Conservation (phyloP, 2,329 filamentous ascomycete species). For the Arachnopeziza araneosa region DNA sequence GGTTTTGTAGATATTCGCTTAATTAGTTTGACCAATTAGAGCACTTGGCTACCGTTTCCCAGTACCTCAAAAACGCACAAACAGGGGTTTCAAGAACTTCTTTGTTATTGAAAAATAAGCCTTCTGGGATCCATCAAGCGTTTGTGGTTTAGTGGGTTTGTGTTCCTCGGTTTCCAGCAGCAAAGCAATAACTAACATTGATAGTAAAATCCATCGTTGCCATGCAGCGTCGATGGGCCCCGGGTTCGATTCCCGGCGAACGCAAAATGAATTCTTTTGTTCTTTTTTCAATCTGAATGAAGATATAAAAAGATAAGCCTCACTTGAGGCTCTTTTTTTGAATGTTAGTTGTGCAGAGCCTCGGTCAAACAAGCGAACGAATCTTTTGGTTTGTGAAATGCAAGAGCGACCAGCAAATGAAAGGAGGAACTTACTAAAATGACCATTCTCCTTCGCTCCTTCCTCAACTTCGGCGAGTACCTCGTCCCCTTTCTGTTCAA, state of each 20-base stretch:
- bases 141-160: slow-evolving; percentile 23
- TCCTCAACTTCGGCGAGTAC: slow-evolving; percentile 66
- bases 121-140: slow-evolving; percentile 5
- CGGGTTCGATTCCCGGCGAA: slow-evolving; percentile 29
- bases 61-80: background rate
- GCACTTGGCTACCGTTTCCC: no score
- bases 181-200: background rate
- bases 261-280: slow-evolving; percentile 19
- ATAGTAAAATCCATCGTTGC: slow-evolving; percentile 26
- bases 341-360: background rate
- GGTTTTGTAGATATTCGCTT: no score
- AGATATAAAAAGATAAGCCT: background rate
- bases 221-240: slow-evolving; percentile 26
- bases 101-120: background rate
- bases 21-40: no score
- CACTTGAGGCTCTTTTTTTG: slow-evolving; percentile 4
- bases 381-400: background rate
- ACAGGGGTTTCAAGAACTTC: background rate
- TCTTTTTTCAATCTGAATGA: background rate
- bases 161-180: background rate
- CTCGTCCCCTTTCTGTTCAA: slow-evolving; percentile 71
- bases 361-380: background rate
- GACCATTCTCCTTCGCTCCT: slow-evolving; percentile 49
- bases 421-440: slow-evolving; percentile 34
- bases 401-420: background rate